Evolutionary conservation across 257 asterid genomes (phyloP).

Genomic region (Fraxinus pennsylvanica): DNA sequence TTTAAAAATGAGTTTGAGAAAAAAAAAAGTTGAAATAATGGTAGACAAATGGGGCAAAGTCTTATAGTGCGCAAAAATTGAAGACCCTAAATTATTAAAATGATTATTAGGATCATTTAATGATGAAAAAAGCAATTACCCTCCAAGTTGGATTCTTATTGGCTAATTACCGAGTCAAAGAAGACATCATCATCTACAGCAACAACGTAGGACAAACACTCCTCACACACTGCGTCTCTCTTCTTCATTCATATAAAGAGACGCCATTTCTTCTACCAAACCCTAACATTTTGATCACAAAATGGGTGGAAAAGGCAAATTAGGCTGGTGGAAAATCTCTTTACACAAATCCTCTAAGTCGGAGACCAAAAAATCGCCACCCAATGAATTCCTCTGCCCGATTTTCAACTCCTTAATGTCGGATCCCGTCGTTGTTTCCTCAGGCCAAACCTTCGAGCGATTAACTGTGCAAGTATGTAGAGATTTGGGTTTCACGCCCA

Average conservation of each 20-base stretch:
- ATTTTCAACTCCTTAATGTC: slow-evolving; percentile 64
- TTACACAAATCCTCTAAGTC: slow-evolving; percentile 42
- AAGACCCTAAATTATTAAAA: no score
- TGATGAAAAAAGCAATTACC: background rate
- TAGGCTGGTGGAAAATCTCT: slow-evolving; percentile 56
- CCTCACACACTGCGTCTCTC: background rate
- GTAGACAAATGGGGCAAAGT: no score
- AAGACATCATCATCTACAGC: background rate
- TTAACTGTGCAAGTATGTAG: slow-evolving; percentile 54
- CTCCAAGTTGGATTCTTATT: background rate
- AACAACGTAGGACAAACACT: background rate
- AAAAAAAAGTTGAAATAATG: no score
- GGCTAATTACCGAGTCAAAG: background rate
- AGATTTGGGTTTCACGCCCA: slow-evolving; percentile 53
- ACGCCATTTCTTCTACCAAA: background rate
- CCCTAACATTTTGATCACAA: background rate
- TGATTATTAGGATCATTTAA: background rate
- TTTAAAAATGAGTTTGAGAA: no score
- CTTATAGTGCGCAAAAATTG: no score
- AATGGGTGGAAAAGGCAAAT: slow-evolving; percentile 65
- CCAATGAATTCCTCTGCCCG: slow-evolving; percentile 76
- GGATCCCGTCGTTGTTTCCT: slow-evolving; percentile 79
- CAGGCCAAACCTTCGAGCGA: slow-evolving; percentile 91
- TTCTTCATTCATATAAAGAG: background rate
- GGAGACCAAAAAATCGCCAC: slow-evolving; percentile 39